Base-by-base conservation (phyloP, 192 early-diverging fungal species). In the Podila epigama region DNA sequence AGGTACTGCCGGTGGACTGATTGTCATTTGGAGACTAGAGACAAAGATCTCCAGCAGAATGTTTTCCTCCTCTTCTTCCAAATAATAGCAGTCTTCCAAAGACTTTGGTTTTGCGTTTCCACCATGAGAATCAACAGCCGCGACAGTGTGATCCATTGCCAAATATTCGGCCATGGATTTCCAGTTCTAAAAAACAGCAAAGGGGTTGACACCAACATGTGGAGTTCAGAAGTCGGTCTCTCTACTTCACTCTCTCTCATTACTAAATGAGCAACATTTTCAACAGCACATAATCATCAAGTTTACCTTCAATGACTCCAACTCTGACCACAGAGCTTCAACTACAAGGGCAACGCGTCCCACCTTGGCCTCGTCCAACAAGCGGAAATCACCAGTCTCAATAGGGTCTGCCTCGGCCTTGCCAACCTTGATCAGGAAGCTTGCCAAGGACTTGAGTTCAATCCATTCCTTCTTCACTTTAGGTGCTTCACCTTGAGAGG, bases 41-140 rank as follows among this genome's bases (percentile, higher is more conserved):
- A 84, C 69, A 63, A 84, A 79, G 11, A 83, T 75, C 35, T 86
- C 78, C 18, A 90, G 48, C 25, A 90, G 65, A 9, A 84, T 56
- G n/a, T 84, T 79, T 35, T 90, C 89, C 60, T 90, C 83, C 6
- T 82, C 78, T 3, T 86, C 81, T 16, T 68, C 82, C 7, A 88
- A 51, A 5, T 70, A 51, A 58, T 87, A 88, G 20, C 61, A 68
- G 3, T 78, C 71, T 18, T 81, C 70, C 50, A 83, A 33, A 3
- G 61, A 29, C 12, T 55, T 61, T 28, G 44, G n/a, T 16, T 64
- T 65, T 6, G 34, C 31, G 2, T 37, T 52, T 32, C 68, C 53
- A 15, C 7, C 40, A n/a, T 58, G 59, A n/a, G 62, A 58, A 6
- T 29, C 9, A 11, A 32, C 28, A 13, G 48, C 15, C 6, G 58